Conservation (phyloP, 768 basidiomycete species). For the Amanita muscaria region DNA sequence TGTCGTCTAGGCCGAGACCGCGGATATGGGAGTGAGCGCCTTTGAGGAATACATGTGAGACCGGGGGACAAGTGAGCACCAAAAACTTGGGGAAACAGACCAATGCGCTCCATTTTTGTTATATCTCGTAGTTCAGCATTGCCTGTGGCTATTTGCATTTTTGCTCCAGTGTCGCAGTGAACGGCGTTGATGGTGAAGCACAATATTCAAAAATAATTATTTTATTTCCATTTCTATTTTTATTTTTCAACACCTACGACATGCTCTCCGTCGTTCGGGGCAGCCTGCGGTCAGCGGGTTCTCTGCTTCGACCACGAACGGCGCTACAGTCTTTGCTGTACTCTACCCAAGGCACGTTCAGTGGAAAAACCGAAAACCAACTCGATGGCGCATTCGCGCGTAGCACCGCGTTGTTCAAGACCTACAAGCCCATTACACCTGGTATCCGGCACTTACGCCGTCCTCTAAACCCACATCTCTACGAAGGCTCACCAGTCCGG, state of each 20-base stretch:
- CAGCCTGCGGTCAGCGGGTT: constrained; percentile 1
- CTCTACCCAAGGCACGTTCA: background rate
- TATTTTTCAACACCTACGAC: background rate
- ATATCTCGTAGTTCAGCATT: constrained; percentile 78
- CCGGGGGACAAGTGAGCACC: background rate
- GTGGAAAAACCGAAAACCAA: background rate
- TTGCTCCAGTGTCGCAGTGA: background rate
- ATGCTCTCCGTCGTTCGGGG: constrained; percentile 3
- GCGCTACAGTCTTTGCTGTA: background rate
- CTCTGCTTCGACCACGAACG: background rate
- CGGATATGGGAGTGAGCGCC: constrained; percentile 93
- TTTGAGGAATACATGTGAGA: constrained; percentile 20
- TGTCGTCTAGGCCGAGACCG: constrained; percentile 87
- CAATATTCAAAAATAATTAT: background rate
- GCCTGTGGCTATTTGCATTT: constrained; percentile 67
- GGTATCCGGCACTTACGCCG: constrained; percentile 79
- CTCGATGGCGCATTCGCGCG: constrained; percentile 38
- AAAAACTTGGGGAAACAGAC: constrained; percentile 25
- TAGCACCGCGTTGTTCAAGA: constrained; percentile 62
- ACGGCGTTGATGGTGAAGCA: no score
- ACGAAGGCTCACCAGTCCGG: constrained; percentile 77
- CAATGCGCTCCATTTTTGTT: constrained; percentile 91
- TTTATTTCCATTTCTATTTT: background rate
- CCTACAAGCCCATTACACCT: constrained; percentile 83
- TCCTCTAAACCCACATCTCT: constrained; percentile 77